Evolutionary conservation across 805 yeast genomes (phyloP), one percentile per base, ranked within the genome.

Genomic region (Lipomyces starkeyi): DNA sequence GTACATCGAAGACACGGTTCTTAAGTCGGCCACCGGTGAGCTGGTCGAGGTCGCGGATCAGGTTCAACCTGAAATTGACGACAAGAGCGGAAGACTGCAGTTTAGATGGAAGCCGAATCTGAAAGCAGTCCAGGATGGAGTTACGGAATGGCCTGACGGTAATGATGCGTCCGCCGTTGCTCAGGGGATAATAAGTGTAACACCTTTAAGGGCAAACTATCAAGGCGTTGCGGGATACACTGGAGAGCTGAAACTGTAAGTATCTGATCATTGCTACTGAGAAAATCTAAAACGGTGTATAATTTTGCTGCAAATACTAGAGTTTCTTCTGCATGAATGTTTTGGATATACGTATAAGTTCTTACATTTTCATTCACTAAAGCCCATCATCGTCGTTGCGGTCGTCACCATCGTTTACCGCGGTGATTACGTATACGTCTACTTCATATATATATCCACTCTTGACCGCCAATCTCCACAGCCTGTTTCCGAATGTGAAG

Each of bases 31-130:
- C 8, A 70, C 57, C n/a, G 71, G 67, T 7, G 54, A 64, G 27
- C 22, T 55, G 17, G 63, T 62, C n/a, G 74, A 69, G 47, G 62
- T 52, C 3, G 56, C 70, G 14, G 70, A 64, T 32, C 59, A 59
- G 13, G 47, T 68, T 1, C 75, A 76, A 5, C 75, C 74, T 2
- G 88, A 85, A 69, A 85, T 86, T 63, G 84, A 86, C 53, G 87
- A 83, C 71, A 83, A 81, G 25, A 78, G 82, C 2, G 80, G 80
- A 32, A 61, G 37, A 11, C 58, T 64, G 20, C 83, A 85, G 64
- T 95, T 87, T 78, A 81, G 80, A 69, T 94, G 99, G 99, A 82
- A 83, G 57, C 99, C 99, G 0, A 87, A 93, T 76, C 92, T 91
- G 78, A 85, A 84, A 57, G 79, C 83, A 29, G 92, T 90, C 14